These are phyloP conservation scores for Prosopis cineraria DNA, from an alignment of 306 rosid species.

Conservation along the genomic window DNA sequence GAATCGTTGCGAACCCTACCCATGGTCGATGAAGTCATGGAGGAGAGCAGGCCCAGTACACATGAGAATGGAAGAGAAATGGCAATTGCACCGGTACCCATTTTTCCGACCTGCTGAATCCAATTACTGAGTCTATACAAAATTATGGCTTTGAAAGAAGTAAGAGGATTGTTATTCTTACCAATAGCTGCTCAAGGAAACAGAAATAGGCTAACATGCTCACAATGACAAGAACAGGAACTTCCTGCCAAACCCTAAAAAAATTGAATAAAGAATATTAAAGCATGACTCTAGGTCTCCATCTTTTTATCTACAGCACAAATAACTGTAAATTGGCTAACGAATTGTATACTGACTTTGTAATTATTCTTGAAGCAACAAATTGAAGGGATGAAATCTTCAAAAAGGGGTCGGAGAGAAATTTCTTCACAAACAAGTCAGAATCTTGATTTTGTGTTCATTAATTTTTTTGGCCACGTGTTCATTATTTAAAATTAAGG, in stretches of 20 bases:
- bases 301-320: constrained; percentile 17
- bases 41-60: constrained; percentile 86
- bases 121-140: constrained; percentile 27
- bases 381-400: constrained; percentile 6
- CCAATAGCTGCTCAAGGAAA: constrained; percentile 95
- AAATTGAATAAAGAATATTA: constrained; percentile 31
- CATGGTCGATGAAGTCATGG: constrained; percentile 92
- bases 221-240: constrained; percentile 92
- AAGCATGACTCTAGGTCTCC: constrained; percentile 12
- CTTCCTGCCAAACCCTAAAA: constrained; percentile 93
- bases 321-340: not conserved
- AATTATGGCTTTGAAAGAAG: constrained; percentile 28
- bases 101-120: constrained; percentile 66
- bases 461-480: not conserved
- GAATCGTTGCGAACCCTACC: constrained; percentile 59
- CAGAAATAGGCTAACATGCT: constrained; percentile 98
- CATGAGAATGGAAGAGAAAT: constrained; percentile 94
- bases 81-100: constrained; percentile 81
- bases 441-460: not conserved
- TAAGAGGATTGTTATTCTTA: constrained; percentile 40
- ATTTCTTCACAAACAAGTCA: constrained; percentile 12
- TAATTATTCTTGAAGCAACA: constrained; percentile 13
- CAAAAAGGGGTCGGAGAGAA: constrained; percentile 12
- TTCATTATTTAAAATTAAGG: not conserved
- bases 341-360: not conserved